These are phyloP conservation scores for Zasmidium cellare DNA, from an alignment of 2,329 filamentous ascomycete species.

Conservation along the genomic window DNA sequence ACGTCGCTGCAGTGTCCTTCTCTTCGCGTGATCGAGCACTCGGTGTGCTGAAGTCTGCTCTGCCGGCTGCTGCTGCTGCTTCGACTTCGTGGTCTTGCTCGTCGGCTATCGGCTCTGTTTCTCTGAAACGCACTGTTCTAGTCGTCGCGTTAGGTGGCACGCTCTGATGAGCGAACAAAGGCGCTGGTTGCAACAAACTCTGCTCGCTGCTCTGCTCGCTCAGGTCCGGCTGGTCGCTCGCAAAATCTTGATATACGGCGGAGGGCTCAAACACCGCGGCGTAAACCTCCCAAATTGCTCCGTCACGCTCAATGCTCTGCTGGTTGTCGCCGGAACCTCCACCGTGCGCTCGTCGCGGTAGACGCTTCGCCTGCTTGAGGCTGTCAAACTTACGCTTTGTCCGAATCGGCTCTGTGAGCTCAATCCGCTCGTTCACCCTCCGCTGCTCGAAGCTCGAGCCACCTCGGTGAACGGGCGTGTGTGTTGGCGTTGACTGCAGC, in stretches of 20 bases:
- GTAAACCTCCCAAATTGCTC: slow-evolving; percentile 33
- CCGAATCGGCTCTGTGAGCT: slow-evolving; percentile 16
- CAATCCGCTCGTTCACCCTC: slow-evolving; percentile 6
- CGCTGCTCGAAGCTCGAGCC: slow-evolving; percentile 9
- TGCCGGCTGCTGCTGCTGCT: no score
- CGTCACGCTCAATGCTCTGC: slow-evolving; percentile 8
- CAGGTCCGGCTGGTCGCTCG: neutral
- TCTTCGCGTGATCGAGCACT: neutral
- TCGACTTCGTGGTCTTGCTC: neutral
- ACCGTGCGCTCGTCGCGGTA: slow-evolving; percentile 24
- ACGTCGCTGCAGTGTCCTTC: slow-evolving; percentile 14
- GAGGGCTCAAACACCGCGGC: slow-evolving; percentile 29
- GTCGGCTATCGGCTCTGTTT: neutral
- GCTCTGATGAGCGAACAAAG: neutral
- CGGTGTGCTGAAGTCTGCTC: neutral
- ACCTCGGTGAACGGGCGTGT: slow-evolving; percentile 20
- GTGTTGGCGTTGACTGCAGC: slow-evolving; percentile 25
- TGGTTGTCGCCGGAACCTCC: neutral
- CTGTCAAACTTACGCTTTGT: slow-evolving; percentile 34
- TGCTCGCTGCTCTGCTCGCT: neutral
- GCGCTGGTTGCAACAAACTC: neutral
- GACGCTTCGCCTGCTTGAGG: slow-evolving; percentile 31
- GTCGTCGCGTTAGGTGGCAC: neutral
- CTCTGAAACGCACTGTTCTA: neutral
- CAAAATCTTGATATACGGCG: neutral